Evolutionary conservation across 495 filamentous ascomycete genomes (phyloP).

Genomic region (Oleoguttula mirabilis): DNA sequence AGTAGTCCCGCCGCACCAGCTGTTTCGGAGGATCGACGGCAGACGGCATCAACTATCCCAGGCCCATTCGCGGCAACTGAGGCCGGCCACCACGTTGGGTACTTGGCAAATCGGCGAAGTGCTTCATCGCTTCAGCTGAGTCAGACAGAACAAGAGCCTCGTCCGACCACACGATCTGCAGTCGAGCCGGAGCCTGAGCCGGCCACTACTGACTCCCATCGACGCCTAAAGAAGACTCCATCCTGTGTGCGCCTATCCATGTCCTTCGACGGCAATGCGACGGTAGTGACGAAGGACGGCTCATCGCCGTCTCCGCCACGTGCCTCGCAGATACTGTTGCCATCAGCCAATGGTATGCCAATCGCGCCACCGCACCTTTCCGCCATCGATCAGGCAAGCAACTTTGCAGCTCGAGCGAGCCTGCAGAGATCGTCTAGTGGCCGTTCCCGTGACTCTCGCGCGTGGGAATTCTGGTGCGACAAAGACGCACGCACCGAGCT

Average conservation of each 20-base stretch:
- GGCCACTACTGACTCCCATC: too few relatives aligned
- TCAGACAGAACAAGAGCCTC: neutral
- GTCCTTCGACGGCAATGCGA: conserved; percentile 72
- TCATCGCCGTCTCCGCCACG: conserved; percentile 60
- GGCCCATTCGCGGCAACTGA: too few relatives aligned
- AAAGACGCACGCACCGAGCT: conserved; percentile 59
- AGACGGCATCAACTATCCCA: too few relatives aligned
- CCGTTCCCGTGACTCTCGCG: conserved; percentile 67
- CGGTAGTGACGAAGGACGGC: conserved; percentile 54
- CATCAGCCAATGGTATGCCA: neutral
- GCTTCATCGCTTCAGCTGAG: conserved; percentile 16
- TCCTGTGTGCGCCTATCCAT: conserved; percentile 54
- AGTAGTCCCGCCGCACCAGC: too few relatives aligned
- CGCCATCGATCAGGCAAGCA: neutral
- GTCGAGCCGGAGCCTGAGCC: neutral
- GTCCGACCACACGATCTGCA: neutral
- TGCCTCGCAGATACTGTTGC: conserved; percentile 4
- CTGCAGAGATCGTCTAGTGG: conserved; percentile 37
- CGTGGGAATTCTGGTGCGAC: conserved; percentile 76
- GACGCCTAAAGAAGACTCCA: conserved; percentile 25
- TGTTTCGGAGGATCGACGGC: too few relatives aligned
- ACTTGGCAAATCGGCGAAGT: conserved; percentile 33
- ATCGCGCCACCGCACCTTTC: neutral
- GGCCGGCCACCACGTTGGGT: too few relatives aligned
- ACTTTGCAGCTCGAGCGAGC: conserved; percentile 44